Base-by-base conservation (phyloP, 768 basidiomycete species). In the Daedalea quercina region DNA sequence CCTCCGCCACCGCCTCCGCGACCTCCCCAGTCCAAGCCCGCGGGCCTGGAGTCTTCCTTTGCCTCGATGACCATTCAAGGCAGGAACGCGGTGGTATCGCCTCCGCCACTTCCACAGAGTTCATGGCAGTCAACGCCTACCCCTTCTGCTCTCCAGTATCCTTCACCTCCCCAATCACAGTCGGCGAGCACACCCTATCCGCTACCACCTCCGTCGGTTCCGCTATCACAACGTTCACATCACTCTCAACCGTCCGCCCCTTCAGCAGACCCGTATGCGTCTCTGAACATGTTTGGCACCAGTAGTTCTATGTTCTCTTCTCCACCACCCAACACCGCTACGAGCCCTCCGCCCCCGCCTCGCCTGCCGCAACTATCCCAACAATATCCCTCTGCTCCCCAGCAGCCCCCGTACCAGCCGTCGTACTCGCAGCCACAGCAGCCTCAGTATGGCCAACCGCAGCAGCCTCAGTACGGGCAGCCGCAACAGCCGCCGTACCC, bases 61-160 rank as follows among this genome's bases (percentile, higher is more conserved):
- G 72, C 79, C 1, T 74, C 77, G 0, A 78, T 89, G 78, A 80
- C 63, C 55, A 48, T 87, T 44, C 69, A 71, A 40, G 59, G 64
- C 17, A 48, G 60, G 43, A 58, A 52, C 26, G 58, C 63, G 25
- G 56, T 69, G 9, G 59, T 58, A 23, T 63, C 63, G 8, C 68
- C 71, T 15, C 68, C 65, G n/a, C 66, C 66, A 6, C 64, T 67
- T 20, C 56, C 59, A 1, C 61, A 57, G 31, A 57, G 56, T 13
- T 51, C 59, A 15, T 54, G 58, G 44, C 24, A 52, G 4, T 33
- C 56, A 11, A 41, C 55, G 44, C 47, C 23, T 26, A 1, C 53
- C 0, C 57, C 57, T 9, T 42, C 57, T 4, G 47, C 55, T 3
- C 61, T 53, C 17, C 55, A 44, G 9, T 54, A 50, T 17, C 55